Base-by-base conservation (phyloP, 1,139 yeast species). In the Taphrina flavorubra region DNA sequence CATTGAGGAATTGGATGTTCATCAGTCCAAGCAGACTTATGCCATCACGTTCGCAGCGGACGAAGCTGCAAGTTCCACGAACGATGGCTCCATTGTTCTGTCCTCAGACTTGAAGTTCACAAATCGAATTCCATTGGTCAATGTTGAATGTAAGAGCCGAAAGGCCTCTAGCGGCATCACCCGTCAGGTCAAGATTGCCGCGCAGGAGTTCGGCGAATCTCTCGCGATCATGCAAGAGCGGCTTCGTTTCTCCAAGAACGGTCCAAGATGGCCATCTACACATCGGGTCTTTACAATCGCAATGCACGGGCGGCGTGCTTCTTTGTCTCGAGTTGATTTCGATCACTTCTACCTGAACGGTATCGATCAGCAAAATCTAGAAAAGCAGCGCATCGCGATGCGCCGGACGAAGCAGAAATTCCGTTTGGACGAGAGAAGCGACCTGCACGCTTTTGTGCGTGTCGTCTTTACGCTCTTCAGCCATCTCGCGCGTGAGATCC, bases 141-240 rank as follows among this genome's bases (percentile, higher is more conserved):
- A 49, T 6, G 7, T 49, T 34, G 53, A 49, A 18, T 49, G 53
- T 7, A 49, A 49, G 20, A 16, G 34, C 34, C 53, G 53, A 25
- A 49, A 34, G 11, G 53, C 34, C 1, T 49, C 53, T 20, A 16
- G 34, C 11, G 53, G 53, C 16, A 25, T 36, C n/a, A 34, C 16
- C 53, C 8, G 16, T 7, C n/a, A 16, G 20, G 16, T 34, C 11
- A 49, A 49, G 53, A 10, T 49, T 34, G 16, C 16, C 20, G 16
- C 53, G 20, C 53, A 49, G 20, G 53, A 25, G 7, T 49, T 25
- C 6, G 53, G 53, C 3, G 36, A 49, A 25, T 49, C 14, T 6
- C 53, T 49, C 20, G 53, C 53, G 13, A 49, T 49, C 20, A 34
- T 49, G 11, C 53, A 49, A 34, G 20, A 49, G 36, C 53, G 53